phyloP scores from a whole-genome alignment of 495 filamentous ascomycete species.

The Talaromyces thailandensis region DNA sequence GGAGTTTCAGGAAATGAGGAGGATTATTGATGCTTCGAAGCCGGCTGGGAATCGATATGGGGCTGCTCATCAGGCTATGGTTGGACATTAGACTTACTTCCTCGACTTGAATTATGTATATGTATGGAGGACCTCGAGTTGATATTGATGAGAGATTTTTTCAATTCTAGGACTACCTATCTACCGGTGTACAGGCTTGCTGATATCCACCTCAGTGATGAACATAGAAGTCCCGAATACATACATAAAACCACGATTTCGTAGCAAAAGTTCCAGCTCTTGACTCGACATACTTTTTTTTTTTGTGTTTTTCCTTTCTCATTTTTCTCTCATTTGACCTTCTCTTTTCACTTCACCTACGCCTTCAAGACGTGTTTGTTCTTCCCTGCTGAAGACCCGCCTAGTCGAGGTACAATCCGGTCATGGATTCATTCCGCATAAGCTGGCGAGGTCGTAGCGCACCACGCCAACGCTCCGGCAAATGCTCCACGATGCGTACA shows the following conservation, averaged over 20 bases:
- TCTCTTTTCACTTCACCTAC: not conserved
- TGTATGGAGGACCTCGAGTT: not conserved
- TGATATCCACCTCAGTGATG: not conserved
- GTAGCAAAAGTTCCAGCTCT: not conserved
- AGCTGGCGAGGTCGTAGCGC: not conserved
- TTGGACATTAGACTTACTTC: slow-evolving; percentile 20
- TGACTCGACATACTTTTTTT: not conserved
- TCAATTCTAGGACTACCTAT: not conserved
- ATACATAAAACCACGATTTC: not conserved
- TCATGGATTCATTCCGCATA: not conserved
- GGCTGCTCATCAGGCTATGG: slow-evolving; percentile 26
- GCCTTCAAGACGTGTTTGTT: not conserved
- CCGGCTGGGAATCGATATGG: slow-evolving; percentile 26
- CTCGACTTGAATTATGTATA: not conserved
- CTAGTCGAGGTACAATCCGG: not conserved
- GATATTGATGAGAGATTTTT: not conserved
- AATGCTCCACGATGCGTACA: not conserved
- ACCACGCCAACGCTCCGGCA: not conserved
- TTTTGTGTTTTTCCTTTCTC: not conserved
- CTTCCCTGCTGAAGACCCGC: not conserved
- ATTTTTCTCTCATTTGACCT: not conserved
- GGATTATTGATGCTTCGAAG: slow-evolving; percentile 30
- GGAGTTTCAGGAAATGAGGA: slow-evolving; percentile 27
- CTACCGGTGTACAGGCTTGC: not conserved
- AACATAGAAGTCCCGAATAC: not conserved